phyloP scores from a whole-genome alignment of 177 flowering plant species.

The Tripterygium wilfordii region DNA sequence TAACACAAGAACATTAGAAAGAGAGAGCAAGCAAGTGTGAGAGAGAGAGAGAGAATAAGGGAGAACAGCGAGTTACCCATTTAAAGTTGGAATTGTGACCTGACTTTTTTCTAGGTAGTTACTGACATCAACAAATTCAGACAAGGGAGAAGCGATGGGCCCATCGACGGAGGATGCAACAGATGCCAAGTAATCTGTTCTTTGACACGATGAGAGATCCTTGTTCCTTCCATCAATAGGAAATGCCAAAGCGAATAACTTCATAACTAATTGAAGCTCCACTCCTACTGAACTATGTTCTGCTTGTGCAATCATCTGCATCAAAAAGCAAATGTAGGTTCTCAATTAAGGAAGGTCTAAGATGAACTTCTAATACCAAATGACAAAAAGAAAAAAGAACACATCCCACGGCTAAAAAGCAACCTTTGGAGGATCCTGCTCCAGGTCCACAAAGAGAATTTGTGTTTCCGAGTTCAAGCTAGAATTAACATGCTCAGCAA shows the following conservation, averaged over 20 bases:
- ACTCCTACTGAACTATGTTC: constrained; percentile 29
- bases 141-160: constrained; percentile 27
- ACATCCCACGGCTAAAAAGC: background rate
- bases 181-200: constrained; percentile 6
- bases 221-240: constrained; percentile 22
- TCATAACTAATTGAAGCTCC: constrained; percentile 52
- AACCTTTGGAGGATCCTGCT: constrained; percentile 91
- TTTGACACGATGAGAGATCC: constrained; percentile 16
- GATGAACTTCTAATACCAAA: too few species aligned
- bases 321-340: constrained; percentile 4
- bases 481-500: constrained; percentile 50
- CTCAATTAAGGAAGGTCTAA: constrained; percentile 2
- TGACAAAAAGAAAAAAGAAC: background rate
- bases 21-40: too few species aligned
- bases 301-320: constrained; percentile 48
- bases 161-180: constrained; percentile 19
- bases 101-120: constrained; percentile 54
- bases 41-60: background rate
- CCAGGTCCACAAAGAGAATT: constrained; percentile 65
- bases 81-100: constrained; percentile 79
- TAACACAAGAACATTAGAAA: too few species aligned
- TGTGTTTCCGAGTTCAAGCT: constrained; percentile 42
- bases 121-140: constrained; percentile 64
- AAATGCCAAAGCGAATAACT: constrained; percentile 44
- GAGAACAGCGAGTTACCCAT: constrained; percentile 59